Conservation (phyloP, 805 yeast species). For the Pichia gijzeniarum region DNA sequence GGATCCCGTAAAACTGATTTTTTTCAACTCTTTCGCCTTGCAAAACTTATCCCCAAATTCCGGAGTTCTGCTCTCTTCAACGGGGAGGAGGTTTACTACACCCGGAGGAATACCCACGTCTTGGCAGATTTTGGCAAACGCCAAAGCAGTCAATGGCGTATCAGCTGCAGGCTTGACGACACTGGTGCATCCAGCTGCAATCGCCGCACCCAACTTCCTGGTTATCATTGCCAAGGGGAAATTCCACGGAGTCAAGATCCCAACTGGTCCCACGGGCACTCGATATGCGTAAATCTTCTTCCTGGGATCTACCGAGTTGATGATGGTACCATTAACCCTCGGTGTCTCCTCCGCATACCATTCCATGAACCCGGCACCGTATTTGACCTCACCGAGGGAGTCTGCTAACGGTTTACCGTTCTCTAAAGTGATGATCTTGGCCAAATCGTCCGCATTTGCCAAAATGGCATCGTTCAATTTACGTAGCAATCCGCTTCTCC, state of each 20-base stretch:
- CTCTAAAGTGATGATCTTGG: constrained; percentile 57
- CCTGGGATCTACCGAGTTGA: constrained; percentile 44
- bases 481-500: constrained; percentile 46
- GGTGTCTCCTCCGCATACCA: constrained; percentile 87
- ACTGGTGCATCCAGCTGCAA: constrained; percentile 79
- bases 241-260: constrained; percentile 79
- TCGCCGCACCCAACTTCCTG: constrained; percentile 65
- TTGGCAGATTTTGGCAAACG: constrained; percentile 52
- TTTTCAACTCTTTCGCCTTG: constrained; percentile 46
- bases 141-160: constrained; percentile 69
- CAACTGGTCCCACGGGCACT: constrained; percentile 78
- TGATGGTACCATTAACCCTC: constrained; percentile 55
- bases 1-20: constrained; percentile 74
- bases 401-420: constrained; percentile 73
- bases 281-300: constrained; percentile 49
- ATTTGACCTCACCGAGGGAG: constrained; percentile 60
- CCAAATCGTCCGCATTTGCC: constrained; percentile 57
- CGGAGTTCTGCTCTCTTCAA: constrained; percentile 33
- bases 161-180: constrained; percentile 73
- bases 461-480: constrained; percentile 48
- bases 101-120: constrained; percentile 71
- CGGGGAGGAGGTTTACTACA: constrained; percentile 56
- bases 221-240: constrained; percentile 79
- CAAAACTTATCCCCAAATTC: constrained; percentile 52
- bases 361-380: constrained; percentile 71